Percentiles rank a stretch among this genome's conserved stretches.
phyloP scores from a whole-genome alignment of 2,329 filamentous ascomycete genomes.

The Neodidymelliopsis sp. region DNA sequence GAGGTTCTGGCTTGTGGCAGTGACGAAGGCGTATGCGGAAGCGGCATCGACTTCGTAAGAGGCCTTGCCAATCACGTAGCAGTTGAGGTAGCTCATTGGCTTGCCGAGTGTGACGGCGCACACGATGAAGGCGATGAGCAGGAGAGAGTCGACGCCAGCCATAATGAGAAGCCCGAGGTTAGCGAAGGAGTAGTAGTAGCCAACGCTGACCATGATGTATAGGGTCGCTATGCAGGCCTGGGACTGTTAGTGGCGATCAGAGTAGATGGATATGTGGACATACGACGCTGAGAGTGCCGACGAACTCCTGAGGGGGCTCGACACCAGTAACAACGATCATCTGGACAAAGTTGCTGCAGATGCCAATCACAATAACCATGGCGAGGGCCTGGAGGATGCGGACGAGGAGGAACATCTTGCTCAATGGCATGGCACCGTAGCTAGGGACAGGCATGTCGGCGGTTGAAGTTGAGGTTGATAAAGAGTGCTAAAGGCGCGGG shows the following conservation, averaged over 20 bases:
- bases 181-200: conserved; percentile 82
- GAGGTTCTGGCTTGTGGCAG: conserved; percentile 60
- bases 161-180: conserved; percentile 77
- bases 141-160: conserved; percentile 69
- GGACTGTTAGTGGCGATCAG: conserved; percentile 7
- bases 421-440: conserved; percentile 72
- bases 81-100: conserved; percentile 80
- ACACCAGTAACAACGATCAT: conserved; percentile 73
- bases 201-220: conserved; percentile 74
- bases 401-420: conserved; percentile 77
- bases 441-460: conserved; percentile 61
- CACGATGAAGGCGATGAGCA: conserved; percentile 80
- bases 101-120: conserved; percentile 80
- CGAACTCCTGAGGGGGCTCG: conserved; percentile 73
- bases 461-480: conserved; percentile 7
- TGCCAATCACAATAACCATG: conserved; percentile 79
- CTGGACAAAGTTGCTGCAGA: conserved; percentile 82
- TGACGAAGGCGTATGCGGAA: conserved; percentile 62
- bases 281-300: conserved; percentile 83
- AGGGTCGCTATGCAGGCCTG: conserved; percentile 80
- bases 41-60: conserved; percentile 54
- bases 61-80: conserved; percentile 62
- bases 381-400: conserved; percentile 74
- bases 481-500: conserved; percentile 19
- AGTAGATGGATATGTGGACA: conserved; percentile 46